These are phyloP conservation scores for Leccinum truebloodii DNA, from an alignment of 768 basidiomycete genomes.

Conservation along the genomic window DNA sequence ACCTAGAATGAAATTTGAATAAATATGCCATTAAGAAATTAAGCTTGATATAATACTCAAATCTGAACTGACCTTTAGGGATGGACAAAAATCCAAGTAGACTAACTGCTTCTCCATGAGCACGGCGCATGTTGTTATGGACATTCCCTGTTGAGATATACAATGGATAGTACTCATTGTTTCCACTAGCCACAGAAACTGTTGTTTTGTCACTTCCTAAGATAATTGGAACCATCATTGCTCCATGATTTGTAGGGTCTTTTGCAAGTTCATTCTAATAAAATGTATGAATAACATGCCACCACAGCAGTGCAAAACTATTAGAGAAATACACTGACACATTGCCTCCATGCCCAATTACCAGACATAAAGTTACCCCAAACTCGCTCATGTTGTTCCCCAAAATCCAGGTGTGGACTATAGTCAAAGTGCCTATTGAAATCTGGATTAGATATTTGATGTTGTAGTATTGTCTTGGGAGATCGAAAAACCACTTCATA, in stretches of 20 bases:
- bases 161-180: background rate
- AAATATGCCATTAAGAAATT: too few species aligned
- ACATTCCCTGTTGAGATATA: background rate
- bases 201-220: background rate
- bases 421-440: too few species aligned
- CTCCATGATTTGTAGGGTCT: background rate
- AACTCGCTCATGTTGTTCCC: too few species aligned
- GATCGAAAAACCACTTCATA: too few species aligned
- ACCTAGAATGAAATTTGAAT: background rate
- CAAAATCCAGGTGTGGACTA: too few species aligned
- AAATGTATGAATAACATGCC: background rate
- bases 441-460: too few species aligned
- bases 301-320: too few species aligned
- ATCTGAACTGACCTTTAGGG: background rate
- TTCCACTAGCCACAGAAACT: background rate
- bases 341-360: background rate
- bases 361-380: background rate
- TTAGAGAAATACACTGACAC: background rate
- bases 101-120: background rate
- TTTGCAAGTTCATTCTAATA: background rate
- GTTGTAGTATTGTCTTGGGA: too few species aligned
- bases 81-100: background rate
- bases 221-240: background rate
- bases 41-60: too few species aligned
- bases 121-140: background rate